A percentile compares a stretch with the other conserved stretches of the same genome.
These are phyloP conservation scores for Fistulinella prunicolor DNA, from an alignment of 768 basidiomycete genomes.

Conservation along the genomic window DNA sequence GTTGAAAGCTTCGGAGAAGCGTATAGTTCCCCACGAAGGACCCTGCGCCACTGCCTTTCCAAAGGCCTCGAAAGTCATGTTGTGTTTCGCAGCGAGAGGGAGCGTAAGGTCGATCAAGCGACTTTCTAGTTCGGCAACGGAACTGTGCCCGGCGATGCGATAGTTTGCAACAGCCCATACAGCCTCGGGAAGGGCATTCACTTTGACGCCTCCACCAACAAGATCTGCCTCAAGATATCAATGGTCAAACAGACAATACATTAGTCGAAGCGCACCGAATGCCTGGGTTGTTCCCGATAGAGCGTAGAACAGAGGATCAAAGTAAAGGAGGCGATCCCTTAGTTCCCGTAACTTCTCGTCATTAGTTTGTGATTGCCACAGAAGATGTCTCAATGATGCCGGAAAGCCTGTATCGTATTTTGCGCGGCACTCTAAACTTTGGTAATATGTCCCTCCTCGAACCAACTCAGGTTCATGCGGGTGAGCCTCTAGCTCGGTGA, in stretches of 20 bases:
- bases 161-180: conserved; percentile 37
- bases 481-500: conserved; percentile 46
- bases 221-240: conserved; percentile 36
- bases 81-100: conserved; percentile 32
- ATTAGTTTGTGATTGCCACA: conserved; percentile 21
- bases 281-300: conserved; percentile 28
- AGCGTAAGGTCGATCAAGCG: conserved; percentile 9
- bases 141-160: conserved; percentile 34
- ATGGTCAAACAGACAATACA: conserved; percentile 9
- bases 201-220: conserved; percentile 41
- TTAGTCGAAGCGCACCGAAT: conserved; percentile 17
- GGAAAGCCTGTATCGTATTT: conserved; percentile 39
- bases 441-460: conserved; percentile 26
- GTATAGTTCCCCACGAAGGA: conserved; percentile 35
- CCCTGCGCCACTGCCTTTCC: conserved; percentile 30
- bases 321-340: conserved; percentile 14
- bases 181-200: conserved; percentile 46
- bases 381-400: conserved; percentile 13
- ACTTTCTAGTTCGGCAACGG: conserved; percentile 8
- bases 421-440: conserved; percentile 39
- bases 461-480: conserved; percentile 36
- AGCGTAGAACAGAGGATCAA: conserved; percentile 20
- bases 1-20: conserved; percentile 36
- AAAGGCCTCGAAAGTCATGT: conserved; percentile 42
- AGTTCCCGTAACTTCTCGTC: conserved; percentile 19